phyloP scores from a whole-genome alignment of 805 yeast species.

The Yamadazyma kitorensis region DNA sequence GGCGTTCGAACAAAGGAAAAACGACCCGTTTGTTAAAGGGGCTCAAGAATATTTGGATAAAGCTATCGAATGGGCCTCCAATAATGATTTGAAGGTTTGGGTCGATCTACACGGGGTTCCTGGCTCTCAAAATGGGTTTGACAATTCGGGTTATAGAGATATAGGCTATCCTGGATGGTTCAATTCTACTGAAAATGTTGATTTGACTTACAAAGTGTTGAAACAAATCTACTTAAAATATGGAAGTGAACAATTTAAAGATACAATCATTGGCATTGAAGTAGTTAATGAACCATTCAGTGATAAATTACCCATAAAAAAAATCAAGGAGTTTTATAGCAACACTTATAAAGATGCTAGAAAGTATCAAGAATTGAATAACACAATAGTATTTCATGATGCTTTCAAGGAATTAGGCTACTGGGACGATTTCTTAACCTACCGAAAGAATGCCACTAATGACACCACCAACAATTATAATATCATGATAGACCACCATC shows the following conservation, averaged over 20 bases:
- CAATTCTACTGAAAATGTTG: slow-evolving; percentile 24
- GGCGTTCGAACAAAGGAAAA: slow-evolving; percentile 55
- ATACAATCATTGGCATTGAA: slow-evolving; percentile 39
- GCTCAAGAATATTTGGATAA: slow-evolving; percentile 63
- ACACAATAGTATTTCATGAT: slow-evolving; percentile 58
- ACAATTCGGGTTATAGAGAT: slow-evolving; percentile 69
- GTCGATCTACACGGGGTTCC: slow-evolving; percentile 81
- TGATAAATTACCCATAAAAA: slow-evolving; percentile 19
- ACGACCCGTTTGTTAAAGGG: slow-evolving; percentile 67
- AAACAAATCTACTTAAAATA: slow-evolving; percentile 32
- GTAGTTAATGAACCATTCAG: slow-evolving; percentile 40
- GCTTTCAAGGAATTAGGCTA: slow-evolving; percentile 56
- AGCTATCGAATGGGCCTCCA: slow-evolving; percentile 68
- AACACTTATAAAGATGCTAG: slow-evolving; percentile 32
- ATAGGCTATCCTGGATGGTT: slow-evolving; percentile 36
- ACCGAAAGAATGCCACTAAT: slow-evolving; percentile 10
- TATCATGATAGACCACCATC: slow-evolving; percentile 40
- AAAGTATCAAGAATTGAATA: slow-evolving; percentile 26
- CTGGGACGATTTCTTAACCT: slow-evolving; percentile 41
- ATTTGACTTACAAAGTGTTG: slow-evolving; percentile 31
- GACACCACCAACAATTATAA: slow-evolving; percentile 26
- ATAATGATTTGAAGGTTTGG: slow-evolving; percentile 62
- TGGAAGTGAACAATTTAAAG: slow-evolving; percentile 22
- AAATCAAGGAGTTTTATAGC: slow-evolving; percentile 26
- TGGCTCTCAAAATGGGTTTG: slow-evolving; percentile 87